Evolutionary conservation across 345 rosid species (phyloP), one percentile per base, ranked within the genome.

Genomic region (Bruguiera sexangula): DNA sequence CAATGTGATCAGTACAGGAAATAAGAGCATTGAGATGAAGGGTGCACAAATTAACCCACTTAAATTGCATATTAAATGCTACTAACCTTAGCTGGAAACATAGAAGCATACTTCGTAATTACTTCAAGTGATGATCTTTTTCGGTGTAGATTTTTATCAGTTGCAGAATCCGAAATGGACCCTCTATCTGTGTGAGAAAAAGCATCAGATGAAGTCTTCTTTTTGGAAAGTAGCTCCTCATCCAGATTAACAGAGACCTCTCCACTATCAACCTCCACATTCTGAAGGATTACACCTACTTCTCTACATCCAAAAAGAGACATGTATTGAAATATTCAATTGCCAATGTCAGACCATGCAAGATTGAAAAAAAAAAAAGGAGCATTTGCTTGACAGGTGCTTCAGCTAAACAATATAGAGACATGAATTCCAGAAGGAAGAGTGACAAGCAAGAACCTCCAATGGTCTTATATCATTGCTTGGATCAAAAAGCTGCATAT

Each of bases 21-120:
- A 43, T 43, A 43, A 43, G 50, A 43, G 18, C 50, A 11, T 10
- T 22, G 60, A 55, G 29, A 22, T n/a, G 2, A 53, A 54, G 60
- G 9, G 29, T 56, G 31, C 11, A 56, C 16, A 13, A 13, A 21
- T 56, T 15, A 16, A 56, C 31, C 59, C 31, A 24, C 60, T 56
- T 13, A 56, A 56, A 56, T 56, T 48, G 32, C 24, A 69, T 19
- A 59, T 22, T 26, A 68, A 63, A 73, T 46, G 76, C 58, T 71
- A 77, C 92, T 74, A 54, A 88, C 99, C 99, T 85, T 89, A 73
- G 92, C 96, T 30, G 99, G 99, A 79, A 95, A 81, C 78, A 86
- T 76, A 46, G 77, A 74, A 81, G 84, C 76, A 81, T 72, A 82
- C 74, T 92, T 90, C 22, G 85, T 72, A 69, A 95, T 83, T 48